Conservation (phyloP, 306 rosid species). For the Argentina anserina region DNA sequence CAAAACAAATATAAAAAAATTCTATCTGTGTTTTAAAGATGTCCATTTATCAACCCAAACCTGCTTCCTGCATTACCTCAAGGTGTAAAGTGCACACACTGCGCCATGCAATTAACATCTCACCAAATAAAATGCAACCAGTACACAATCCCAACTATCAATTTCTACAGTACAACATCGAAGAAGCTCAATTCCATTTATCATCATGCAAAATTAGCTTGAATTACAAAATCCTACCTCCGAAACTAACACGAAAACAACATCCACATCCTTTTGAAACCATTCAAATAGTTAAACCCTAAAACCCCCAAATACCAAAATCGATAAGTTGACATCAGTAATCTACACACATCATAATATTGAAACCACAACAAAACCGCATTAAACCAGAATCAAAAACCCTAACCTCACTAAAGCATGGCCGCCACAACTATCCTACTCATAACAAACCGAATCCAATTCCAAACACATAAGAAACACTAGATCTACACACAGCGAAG, state of each 20-base stretch:
- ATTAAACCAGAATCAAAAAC: not conserved
- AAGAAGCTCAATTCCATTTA: too few species aligned
- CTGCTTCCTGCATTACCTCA: not conserved
- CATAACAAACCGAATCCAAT: not conserved
- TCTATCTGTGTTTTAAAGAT: not conserved
- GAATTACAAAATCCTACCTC: not conserved
- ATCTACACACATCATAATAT: too few species aligned
- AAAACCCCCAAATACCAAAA: not conserved
- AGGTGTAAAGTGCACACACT: not conserved
- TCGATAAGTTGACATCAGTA: too few species aligned
- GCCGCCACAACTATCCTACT: not conserved
- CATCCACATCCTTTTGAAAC: not conserved
- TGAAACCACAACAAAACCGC: not conserved
- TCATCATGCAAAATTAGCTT: too few species aligned
- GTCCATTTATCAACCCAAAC: not conserved
- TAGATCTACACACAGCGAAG: slow-evolving; percentile 4
- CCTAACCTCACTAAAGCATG: not conserved
- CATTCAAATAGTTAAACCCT: not conserved
- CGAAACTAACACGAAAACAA: not conserved
- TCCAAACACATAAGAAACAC: not conserved
- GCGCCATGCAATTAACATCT: not conserved
- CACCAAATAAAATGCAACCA: not conserved
- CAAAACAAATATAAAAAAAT: not conserved
- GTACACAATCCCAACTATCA: not conserved
- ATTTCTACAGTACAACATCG: not conserved